Evolutionary conservation across 2,329 filamentous ascomycete species (phyloP), one percentile per base, ranked within the genome.

Genomic region (Arachnopeziza araneosa): DNA sequence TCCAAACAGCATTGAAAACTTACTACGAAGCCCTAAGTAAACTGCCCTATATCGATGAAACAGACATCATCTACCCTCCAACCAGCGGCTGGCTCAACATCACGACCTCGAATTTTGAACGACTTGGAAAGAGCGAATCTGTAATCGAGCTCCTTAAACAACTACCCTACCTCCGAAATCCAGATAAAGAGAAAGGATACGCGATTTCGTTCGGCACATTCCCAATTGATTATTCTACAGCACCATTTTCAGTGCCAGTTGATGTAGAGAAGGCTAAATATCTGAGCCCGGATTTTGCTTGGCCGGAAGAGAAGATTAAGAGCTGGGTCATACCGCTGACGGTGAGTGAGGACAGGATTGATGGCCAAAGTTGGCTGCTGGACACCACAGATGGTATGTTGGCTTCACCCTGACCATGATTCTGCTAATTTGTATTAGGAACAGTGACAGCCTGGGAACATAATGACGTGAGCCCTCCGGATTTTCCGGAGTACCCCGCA

Each of bases 161-260:
- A 1, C 23, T 55, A 19, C 32, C 54, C n/a, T 55, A 55, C 24
- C 32, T 55, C 17, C 54, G 30, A 22, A 55, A 55, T 49, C 54
- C 54, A 5, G 30, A 36, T n/a, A 55, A 48, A 26, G 54, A 55
- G 44, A 55, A 55, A 21, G 54, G 54, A 21, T 55, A 55, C 32
- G 54, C 54, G 8, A 55, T 55, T 49, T 55, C 54, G 12, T 55
- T 55, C 24, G 54, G 54, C 30, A 55, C 54, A 44, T 55, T 55
- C 22, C 23, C 54, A 14, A 48, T 55, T 12, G 30, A 55, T 10
- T 55, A 55, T 36, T 55, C 54, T 22, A 6, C 54, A 5, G 21
- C 30, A 22, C 54, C 54, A 9, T 55, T 55, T 49, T 23, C 14
- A 21, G 12, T 10, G 2, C 54, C 54, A 5, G 19, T 55, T 23